Evolutionary conservation across 164 flowering plant species (phyloP).

Genomic region (Macadamia tetraphylla): DNA sequence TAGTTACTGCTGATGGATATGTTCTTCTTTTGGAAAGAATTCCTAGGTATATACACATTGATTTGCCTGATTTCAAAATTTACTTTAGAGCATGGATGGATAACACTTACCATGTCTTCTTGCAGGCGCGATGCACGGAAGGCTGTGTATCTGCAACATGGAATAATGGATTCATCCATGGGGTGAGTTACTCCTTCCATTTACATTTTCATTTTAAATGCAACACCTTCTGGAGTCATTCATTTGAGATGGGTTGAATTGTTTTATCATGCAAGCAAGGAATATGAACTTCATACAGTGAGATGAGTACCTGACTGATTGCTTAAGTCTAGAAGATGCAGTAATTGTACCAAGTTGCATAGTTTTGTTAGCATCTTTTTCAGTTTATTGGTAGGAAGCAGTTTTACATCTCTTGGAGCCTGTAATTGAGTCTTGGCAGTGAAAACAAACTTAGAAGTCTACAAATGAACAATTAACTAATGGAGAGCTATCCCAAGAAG

Average conservation of each 20-base stretch:
- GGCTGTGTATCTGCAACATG: conserved; percentile 90
- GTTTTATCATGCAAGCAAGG: not conserved
- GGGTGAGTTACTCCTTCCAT: conserved; percentile 52
- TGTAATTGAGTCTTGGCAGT: not conserved
- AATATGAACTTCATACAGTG: not conserved
- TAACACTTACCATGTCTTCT: conserved; percentile 12
- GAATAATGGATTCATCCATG: conserved; percentile 91
- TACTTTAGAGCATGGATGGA: conserved; percentile 5
- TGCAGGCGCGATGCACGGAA: conserved; percentile 85
- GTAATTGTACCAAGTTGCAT: too few species aligned
- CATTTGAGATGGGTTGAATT: not conserved
- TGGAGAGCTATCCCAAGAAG: too few species aligned
- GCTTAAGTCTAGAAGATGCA: too few species aligned
- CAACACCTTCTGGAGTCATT: not conserved
- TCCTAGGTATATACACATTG: conserved; percentile 52
- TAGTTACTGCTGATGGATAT: conserved; percentile 91
- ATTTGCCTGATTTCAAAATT: not conserved
- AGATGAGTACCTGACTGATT: too few species aligned
- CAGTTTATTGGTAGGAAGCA: not conserved
- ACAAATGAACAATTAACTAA: too few species aligned
- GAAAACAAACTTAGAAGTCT: too few species aligned
- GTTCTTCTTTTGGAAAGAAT: conserved; percentile 92
- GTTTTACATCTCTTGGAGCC: not conserved
- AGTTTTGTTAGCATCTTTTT: not conserved
- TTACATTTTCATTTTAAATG: not conserved